Percentiles rank a stretch among this genome's conserved stretches.
Evolutionary conservation across 345 rosid genomes (phyloP).

Genomic region (Brassica juncea): DNA sequence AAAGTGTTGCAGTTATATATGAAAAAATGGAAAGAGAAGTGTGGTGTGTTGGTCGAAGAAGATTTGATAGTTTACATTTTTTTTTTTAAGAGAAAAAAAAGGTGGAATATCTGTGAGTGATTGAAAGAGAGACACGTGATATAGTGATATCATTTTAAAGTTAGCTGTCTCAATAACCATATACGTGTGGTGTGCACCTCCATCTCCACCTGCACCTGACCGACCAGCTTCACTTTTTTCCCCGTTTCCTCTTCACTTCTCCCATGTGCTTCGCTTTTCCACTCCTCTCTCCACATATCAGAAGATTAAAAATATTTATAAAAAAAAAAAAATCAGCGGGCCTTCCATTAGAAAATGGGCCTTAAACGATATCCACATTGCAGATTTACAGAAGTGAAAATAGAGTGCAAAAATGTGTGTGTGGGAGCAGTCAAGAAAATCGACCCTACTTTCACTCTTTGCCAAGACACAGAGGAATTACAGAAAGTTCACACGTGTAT

Average conservation of each 20-base stretch:
- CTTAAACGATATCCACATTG: not conserved
- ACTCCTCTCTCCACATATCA: not conserved
- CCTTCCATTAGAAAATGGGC: not conserved
- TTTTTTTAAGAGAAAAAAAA: not conserved
- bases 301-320: not conserved
- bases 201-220: slow-evolving; percentile 35
- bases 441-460: slow-evolving; percentile 50
- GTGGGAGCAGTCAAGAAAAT: slow-evolving; percentile 41
- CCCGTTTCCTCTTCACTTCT: slow-evolving; percentile 35
- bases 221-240: slow-evolving; percentile 29
- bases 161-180: slow-evolving; percentile 35
- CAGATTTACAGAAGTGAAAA: slow-evolving; percentile 27
- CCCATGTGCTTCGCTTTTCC: slow-evolving; percentile 33
- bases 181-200: slow-evolving; percentile 31
- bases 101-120: slow-evolving; percentile 34
- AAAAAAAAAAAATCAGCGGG: not conserved
- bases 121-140: slow-evolving; percentile 40
- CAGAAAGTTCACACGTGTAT: slow-evolving; percentile 25
- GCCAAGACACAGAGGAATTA: slow-evolving; percentile 40
- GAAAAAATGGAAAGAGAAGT: slow-evolving; percentile 5
- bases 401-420: not conserved
- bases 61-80: not conserved
- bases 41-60: slow-evolving; percentile 31
- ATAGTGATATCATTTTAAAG: slow-evolving; percentile 25
- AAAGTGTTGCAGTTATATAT: not conserved